Percentiles rank a stretch among this genome's conserved stretches.
Conservation (phyloP, 176 grass and related monocot genomes). For the Chloris gayana region DNA sequence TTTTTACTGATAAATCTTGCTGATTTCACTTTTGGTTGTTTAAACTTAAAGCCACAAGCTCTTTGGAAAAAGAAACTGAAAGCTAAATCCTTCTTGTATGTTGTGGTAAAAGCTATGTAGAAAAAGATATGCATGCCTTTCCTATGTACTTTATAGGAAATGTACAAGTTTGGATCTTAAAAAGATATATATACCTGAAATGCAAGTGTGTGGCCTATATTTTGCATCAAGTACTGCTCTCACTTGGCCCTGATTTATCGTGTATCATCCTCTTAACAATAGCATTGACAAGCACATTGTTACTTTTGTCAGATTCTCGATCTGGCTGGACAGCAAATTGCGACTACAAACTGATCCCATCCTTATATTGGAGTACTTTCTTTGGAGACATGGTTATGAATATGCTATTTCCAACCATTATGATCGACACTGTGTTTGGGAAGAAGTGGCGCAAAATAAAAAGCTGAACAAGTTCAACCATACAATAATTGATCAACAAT, state of each 20-base stretch:
- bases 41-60: background rate
- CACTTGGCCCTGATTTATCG: slow-evolving; percentile 2
- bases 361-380: slow-evolving; percentile 95
- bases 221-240: background rate
- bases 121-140: background rate
- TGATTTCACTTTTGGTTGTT: background rate
- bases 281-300: background rate
- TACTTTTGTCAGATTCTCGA: slow-evolving; percentile 80
- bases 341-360: slow-evolving; percentile 92
- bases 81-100: slow-evolving; percentile 10
- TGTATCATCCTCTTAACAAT: slow-evolving; percentile 7
- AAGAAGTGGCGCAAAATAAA: slow-evolving; percentile 97
- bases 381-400: slow-evolving; percentile 87
- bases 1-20: slow-evolving; percentile 3
- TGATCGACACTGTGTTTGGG: slow-evolving; percentile 93
- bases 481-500: slow-evolving; percentile 97
- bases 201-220: background rate
- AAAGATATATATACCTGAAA: background rate
- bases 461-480: slow-evolving; percentile 98
- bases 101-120: background rate
- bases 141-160: background rate
- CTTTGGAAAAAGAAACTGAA: background rate
- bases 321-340: slow-evolving; percentile 99
- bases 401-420: slow-evolving; percentile 99
- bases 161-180: background rate